Conservation (phyloP, 176 grass and related monocot species). For the Thinopyrum elongatum region DNA sequence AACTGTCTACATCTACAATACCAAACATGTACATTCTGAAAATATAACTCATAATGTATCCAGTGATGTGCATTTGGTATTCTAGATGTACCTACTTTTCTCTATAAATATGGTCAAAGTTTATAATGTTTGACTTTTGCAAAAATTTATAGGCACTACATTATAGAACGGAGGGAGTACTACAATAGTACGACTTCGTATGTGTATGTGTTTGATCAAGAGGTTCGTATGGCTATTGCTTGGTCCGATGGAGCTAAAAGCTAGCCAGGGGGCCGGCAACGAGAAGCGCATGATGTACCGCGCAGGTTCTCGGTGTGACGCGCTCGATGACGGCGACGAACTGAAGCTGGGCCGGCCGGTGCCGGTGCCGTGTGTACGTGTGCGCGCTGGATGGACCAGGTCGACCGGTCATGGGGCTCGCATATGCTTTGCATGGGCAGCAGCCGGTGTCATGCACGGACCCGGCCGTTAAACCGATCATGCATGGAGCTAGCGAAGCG, state of each 20-base stretch:
- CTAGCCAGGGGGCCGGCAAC: not conserved
- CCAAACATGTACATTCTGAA: no score
- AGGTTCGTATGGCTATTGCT: not conserved
- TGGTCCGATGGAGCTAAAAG: no score
- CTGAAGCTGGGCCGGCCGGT: not conserved
- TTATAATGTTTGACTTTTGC: no score
- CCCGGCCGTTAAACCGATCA: slow-evolving; percentile 2
- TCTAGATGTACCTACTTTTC: no score
- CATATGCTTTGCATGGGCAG: not conserved
- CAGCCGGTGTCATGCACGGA: not conserved
- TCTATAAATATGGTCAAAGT: no score
- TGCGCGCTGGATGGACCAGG: slow-evolving; percentile 24
- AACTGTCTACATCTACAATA: no score
- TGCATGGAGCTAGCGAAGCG: not conserved
- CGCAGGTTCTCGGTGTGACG: not conserved
- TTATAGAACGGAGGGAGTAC: no score
- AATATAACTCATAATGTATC: no score
- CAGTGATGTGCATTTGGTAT: no score
- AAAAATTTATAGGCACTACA: no score
- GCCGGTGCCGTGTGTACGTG: slow-evolving; percentile 14
- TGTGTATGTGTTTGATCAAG: not conserved
- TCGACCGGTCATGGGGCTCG: slow-evolving; percentile 14
- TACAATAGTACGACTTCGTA: no score
- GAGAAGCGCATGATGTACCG: not conserved
- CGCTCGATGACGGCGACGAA: slow-evolving; percentile 7